phyloP scores from a whole-genome alignment of 306 rosid species.

The Astragalus membranaceus region DNA sequence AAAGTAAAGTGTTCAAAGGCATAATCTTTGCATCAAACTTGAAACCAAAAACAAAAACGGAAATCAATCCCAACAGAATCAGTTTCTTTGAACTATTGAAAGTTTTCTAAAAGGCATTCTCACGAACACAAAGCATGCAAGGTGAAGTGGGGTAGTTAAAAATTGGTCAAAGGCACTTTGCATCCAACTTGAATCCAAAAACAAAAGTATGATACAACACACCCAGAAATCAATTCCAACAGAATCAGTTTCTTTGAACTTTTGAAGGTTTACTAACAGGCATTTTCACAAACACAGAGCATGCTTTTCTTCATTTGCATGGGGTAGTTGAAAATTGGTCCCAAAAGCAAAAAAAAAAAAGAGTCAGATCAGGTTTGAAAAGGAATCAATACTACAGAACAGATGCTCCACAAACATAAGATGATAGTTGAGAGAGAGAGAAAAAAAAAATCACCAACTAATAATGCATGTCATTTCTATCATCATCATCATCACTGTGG shows the following conservation, averaged over 20 bases:
- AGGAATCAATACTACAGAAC: background rate
- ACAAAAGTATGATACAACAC: background rate
- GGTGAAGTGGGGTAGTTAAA: too few species aligned
- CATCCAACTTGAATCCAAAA: constrained; percentile 6
- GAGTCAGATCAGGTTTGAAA: constrained; percentile 22
- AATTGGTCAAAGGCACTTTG: background rate
- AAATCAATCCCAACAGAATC: too few species aligned
- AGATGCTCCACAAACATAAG: constrained; percentile 11
- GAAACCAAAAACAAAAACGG: too few species aligned
- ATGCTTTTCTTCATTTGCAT: too few species aligned
- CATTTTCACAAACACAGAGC: constrained; percentile 22
- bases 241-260: background rate
- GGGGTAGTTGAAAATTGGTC: background rate
- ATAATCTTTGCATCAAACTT: background rate
- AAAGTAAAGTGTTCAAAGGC: background rate
- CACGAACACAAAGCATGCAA: too few species aligned
- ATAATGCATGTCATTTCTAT: too few species aligned
- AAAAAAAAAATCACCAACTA: too few species aligned
- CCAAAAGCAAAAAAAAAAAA: background rate
- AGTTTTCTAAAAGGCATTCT: too few species aligned
- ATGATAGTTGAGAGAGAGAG: background rate
- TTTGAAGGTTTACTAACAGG: background rate
- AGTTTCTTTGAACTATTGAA: too few species aligned
- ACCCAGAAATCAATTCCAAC: background rate
- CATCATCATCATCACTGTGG: background rate